Percentiles rank a stretch among this genome's conserved stretches.
Conservation (phyloP, 768 basidiomycete genomes). For the Tylopilus plumbeoviolaceoides region DNA sequence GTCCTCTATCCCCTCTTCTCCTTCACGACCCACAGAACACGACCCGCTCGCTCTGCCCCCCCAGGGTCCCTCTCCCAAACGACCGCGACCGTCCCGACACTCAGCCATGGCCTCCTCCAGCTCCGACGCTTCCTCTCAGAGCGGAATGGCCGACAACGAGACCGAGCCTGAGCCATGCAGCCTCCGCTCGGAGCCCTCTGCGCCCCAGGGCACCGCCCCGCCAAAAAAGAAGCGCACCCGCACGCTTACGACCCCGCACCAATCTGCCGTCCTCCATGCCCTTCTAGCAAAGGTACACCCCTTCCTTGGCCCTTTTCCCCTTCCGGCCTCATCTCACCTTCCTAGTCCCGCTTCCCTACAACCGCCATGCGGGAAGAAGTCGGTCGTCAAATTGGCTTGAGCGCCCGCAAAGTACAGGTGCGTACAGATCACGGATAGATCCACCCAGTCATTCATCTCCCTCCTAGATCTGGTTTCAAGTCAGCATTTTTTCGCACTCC, state of each 20-base stretch:
- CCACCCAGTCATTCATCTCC: constrained; percentile 9
- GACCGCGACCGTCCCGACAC: constrained; percentile 10
- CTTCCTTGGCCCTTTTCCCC: not conserved
- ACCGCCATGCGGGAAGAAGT: constrained; percentile 87
- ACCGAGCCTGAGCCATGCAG: constrained; percentile 44
- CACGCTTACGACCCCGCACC: constrained; percentile 84
- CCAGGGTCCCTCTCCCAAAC: constrained; percentile 18
- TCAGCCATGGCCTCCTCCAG: constrained; percentile 30
- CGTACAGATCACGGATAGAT: constrained; percentile 26
- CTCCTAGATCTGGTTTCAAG: constrained; percentile 85
- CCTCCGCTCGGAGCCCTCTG: constrained; percentile 37
- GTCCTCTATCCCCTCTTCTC: not conserved
- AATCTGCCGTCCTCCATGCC: constrained; percentile 82
- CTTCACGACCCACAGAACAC: not conserved
- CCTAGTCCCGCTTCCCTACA: constrained; percentile 82
- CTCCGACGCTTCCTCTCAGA: constrained; percentile 47
- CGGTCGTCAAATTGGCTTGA: constrained; percentile 81
- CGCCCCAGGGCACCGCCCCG: constrained; percentile 28
- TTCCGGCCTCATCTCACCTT: not conserved
- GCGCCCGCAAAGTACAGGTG: constrained; percentile 88
- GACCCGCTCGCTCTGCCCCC: not conserved
- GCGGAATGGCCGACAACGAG: constrained; percentile 57
- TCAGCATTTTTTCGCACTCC: constrained; percentile 22
- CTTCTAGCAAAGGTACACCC: constrained; percentile 73
- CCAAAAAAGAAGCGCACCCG: constrained; percentile 70